Conservation (phyloP, 225 moss, liverwort and hornwort species). For the Pseudoscleropodium purum region DNA sequence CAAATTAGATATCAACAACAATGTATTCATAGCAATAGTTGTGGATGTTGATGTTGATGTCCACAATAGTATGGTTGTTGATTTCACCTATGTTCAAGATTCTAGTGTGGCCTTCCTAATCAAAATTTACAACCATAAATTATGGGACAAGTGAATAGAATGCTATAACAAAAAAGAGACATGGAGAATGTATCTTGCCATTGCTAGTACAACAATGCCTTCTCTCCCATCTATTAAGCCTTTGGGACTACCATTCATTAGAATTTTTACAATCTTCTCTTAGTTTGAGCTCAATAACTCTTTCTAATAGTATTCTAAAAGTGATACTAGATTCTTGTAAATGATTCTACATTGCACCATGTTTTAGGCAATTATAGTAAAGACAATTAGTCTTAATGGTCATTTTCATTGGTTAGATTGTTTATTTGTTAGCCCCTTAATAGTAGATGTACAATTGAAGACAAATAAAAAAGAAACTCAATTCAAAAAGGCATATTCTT, state of each 20-base stretch:
- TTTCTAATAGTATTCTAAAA: not conserved
- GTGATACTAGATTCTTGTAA: accelerated
- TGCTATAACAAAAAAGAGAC: no score
- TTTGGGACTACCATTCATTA: not conserved
- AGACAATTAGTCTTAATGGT: not conserved
- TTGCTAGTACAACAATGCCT: not conserved
- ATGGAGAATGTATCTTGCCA: not conserved
- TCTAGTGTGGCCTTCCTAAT: not conserved
- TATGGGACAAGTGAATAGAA: not conserved
- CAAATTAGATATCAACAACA: not conserved
- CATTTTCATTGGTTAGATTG: not conserved
- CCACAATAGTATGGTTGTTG: not conserved
- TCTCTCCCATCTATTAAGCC: not conserved
- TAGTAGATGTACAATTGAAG: no score
- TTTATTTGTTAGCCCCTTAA: no score
- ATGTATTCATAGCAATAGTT: not conserved
- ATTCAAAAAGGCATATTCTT: no score
- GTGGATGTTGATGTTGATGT: not conserved
- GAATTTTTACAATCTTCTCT: not conserved
- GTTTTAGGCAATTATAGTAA: not conserved
- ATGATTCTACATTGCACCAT: not conserved
- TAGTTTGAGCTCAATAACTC: not conserved
- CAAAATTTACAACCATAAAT: accelerated
- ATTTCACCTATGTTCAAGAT: not conserved
- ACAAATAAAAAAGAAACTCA: no score